These are phyloP conservation scores for Penicillium brevicompactum DNA, from an alignment of 2,329 filamentous ascomycete genomes.

Conservation along the genomic window DNA sequence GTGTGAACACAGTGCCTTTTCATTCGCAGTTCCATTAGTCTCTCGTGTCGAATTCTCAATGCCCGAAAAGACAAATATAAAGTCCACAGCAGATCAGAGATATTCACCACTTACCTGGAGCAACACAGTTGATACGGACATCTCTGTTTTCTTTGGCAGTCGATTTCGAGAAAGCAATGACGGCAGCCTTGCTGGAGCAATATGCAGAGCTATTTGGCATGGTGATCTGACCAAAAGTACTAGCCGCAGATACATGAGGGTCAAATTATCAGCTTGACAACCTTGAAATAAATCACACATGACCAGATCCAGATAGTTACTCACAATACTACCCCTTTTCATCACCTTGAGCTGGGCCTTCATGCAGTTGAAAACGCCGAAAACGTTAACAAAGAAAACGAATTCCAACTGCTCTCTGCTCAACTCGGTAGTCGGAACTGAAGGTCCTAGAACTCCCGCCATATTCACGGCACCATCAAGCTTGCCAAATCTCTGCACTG, in stretches of 20 bases:
- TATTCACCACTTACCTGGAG: slow-evolving; percentile 4
- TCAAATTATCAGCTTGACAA: background rate
- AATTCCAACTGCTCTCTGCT: slow-evolving; percentile 13
- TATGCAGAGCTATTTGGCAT: slow-evolving; percentile 36
- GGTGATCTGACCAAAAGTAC: slow-evolving; percentile 17
- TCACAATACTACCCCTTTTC: slow-evolving; percentile 38
- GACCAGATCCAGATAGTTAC: slow-evolving; percentile 1
- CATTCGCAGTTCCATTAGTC: background rate
- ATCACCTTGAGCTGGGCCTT: slow-evolving; percentile 20
- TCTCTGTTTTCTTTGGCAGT: slow-evolving; percentile 37
- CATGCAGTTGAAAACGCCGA: slow-evolving; percentile 21
- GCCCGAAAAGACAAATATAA: no score
- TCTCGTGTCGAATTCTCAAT: background rate
- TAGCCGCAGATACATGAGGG: slow-evolving; percentile 15
- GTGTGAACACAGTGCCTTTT: slow-evolving; percentile 16
- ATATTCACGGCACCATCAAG: slow-evolving; percentile 42
- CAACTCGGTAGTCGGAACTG: slow-evolving; percentile 5
- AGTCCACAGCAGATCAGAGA: no score
- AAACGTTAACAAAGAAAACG: slow-evolving; percentile 17
- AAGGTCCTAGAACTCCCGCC: slow-evolving; percentile 30
- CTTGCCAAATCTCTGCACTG: slow-evolving; percentile 32
- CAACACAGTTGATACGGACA: slow-evolving; percentile 38
- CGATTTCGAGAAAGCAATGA: slow-evolving; percentile 48
- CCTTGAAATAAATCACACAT: background rate
- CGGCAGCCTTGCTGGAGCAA: slow-evolving; percentile 47